These are phyloP conservation scores for Carallia brachiata DNA, from an alignment of 345 rosid genomes.

Conservation along the genomic window DNA sequence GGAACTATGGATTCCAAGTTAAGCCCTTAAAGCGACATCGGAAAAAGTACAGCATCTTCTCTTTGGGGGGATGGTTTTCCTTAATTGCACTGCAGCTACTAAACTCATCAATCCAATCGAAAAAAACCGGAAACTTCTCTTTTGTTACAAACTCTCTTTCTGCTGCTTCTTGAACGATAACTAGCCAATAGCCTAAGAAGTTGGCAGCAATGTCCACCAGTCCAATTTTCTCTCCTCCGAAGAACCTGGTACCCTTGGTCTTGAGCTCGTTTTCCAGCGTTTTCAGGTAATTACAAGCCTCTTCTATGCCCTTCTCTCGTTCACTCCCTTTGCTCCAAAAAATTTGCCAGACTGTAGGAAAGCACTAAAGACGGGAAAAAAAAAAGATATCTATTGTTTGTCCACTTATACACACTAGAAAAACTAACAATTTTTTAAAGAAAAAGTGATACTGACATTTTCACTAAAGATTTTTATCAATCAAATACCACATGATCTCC, in stretches of 20 bases:
- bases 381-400: too few species aligned
- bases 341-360: slow-evolving; percentile 29
- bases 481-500: too few species aligned
- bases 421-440: too few species aligned
- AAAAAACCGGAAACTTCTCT: slow-evolving; percentile 43
- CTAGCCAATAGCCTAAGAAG: slow-evolving; percentile 43
- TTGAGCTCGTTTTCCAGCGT: slow-evolving; percentile 49
- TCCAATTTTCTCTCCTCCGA: slow-evolving; percentile 63
- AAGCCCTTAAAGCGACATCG: slow-evolving; percentile 6
- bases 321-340: slow-evolving; percentile 30
- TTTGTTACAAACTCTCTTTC: slow-evolving; percentile 42
- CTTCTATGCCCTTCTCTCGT: slow-evolving; percentile 34
- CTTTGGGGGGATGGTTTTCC: slow-evolving; percentile 44
- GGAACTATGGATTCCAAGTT: neutral
- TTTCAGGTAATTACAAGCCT: slow-evolving; percentile 37
- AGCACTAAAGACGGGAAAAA: slow-evolving; percentile 25
- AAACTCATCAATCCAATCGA: slow-evolving; percentile 40
- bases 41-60: slow-evolving; percentile 27
- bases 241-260: slow-evolving; percentile 37
- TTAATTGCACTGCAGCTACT: slow-evolving; percentile 23
- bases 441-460: too few species aligned
- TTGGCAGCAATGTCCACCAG: slow-evolving; percentile 52
- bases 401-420: too few species aligned
- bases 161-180: slow-evolving; percentile 34
- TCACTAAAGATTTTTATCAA: too few species aligned